phyloP scores from a whole-genome alignment of 768 basidiomycete species.

The Boletus reticulatus region DNA sequence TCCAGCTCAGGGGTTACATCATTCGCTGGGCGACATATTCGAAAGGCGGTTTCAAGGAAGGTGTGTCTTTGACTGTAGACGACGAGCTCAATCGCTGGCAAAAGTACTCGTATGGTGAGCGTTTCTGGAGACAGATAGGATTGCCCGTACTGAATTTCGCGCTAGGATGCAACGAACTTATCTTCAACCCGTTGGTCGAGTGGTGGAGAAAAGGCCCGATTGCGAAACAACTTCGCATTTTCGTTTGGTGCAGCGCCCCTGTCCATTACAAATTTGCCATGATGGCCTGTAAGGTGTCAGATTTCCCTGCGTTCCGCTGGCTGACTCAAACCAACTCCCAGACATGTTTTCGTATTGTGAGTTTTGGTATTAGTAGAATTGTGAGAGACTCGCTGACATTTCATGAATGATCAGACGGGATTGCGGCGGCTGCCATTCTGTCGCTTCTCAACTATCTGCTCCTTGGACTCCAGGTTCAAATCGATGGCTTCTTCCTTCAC shows the following conservation, averaged over 20 bases:
- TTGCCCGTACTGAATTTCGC: conserved; percentile 27
- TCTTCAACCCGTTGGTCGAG: conserved; percentile 78
- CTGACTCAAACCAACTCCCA: conserved; percentile 9
- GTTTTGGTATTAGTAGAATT: conserved; percentile 9
- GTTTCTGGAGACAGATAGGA: conserved; percentile 24
- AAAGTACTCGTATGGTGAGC: conserved; percentile 72
- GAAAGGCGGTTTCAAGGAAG: conserved; percentile 87
- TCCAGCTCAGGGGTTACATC: conserved; percentile 27
- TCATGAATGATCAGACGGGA: conserved; percentile 37
- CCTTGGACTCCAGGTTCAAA: conserved; percentile 65
- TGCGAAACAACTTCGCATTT: conserved; percentile 72
- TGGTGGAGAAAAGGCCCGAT: conserved; percentile 84
- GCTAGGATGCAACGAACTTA: conserved; percentile 47
- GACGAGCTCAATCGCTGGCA: conserved; percentile 95
- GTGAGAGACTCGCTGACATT: background rate
- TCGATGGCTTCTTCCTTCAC: conserved; percentile 75
- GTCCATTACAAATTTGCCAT: conserved; percentile 78
- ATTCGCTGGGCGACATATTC: conserved; percentile 78
- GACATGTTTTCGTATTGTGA: conserved; percentile 54
- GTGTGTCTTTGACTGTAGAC: conserved; percentile 85
- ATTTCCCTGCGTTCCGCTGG: background rate
- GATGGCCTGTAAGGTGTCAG: conserved; percentile 43
- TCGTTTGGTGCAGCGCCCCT: conserved; percentile 74
- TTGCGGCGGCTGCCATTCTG: conserved; percentile 67
- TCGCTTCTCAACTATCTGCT: conserved; percentile 73